phyloP scores from a whole-genome alignment of 1,284 basidiomycete species.

The Cryptococcus sp. region DNA sequence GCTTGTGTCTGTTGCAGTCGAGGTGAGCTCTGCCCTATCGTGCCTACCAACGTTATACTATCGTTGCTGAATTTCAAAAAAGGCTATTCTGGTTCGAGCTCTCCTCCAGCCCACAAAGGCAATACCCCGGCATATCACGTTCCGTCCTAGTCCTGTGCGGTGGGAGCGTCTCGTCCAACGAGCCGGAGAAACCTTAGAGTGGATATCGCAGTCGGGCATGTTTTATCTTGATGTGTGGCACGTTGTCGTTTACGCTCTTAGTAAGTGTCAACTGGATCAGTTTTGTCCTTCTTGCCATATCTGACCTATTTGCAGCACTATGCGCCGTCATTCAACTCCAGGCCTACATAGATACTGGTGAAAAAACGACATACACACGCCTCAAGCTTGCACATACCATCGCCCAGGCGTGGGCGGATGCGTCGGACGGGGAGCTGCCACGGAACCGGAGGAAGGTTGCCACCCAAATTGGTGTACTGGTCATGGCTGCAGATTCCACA shows the following conservation, averaged over 20 bases:
- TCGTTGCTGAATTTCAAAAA: too few species aligned
- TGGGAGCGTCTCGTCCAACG: background rate
- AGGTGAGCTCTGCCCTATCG: background rate
- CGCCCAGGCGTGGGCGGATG: background rate
- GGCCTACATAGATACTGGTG: background rate
- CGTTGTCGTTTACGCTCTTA: background rate
- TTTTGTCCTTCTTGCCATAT: too few species aligned
- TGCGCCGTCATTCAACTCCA: background rate
- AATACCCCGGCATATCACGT: background rate
- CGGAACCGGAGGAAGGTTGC: background rate
- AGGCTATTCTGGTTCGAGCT: background rate
- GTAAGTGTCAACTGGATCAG: background rate
- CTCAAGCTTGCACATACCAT: background rate
- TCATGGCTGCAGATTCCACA: too few species aligned
- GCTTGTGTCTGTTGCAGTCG: background rate
- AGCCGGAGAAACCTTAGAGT: background rate
- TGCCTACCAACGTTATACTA: too few species aligned
- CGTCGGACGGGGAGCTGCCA: background rate
- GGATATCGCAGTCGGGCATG: background rate
- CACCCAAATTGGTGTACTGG: background rate
- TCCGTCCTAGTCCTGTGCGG: background rate
- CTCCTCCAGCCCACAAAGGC: background rate
- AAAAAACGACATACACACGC: background rate
- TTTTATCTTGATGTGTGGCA: constrained; percentile 1
- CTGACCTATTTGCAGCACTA: background rate